phyloP scores from a whole-genome alignment of 305 asterid species.

The Stenogyne calaminthoides region DNA sequence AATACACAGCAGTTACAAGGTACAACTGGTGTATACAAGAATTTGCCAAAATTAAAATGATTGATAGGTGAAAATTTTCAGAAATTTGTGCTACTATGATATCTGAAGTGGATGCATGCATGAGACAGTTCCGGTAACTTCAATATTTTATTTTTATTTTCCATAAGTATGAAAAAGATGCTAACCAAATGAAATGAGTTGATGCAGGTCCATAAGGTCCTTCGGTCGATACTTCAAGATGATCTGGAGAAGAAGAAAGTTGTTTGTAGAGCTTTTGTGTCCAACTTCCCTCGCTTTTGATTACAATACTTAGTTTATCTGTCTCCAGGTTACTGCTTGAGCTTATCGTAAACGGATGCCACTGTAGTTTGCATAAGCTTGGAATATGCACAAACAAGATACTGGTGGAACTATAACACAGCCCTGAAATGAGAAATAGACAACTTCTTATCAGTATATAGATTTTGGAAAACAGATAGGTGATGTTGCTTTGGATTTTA shows the following conservation, averaged over 20 bases:
- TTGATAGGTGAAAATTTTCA: background rate
- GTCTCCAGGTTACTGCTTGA: slow-evolving; percentile 71
- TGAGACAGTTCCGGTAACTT: background rate
- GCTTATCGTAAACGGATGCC: slow-evolving; percentile 86
- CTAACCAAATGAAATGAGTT: slow-evolving; percentile 45
- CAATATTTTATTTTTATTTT: background rate
- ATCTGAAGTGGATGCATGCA: background rate
- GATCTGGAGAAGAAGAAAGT: slow-evolving; percentile 43
- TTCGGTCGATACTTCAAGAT: slow-evolving; percentile 55
- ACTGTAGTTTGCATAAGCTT: slow-evolving; percentile 70
- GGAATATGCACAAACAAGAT: slow-evolving; percentile 69
- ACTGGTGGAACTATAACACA: slow-evolving; percentile 60
- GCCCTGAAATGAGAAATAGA: slow-evolving; percentile 34
- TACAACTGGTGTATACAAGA: no score
- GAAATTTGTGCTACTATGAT: background rate
- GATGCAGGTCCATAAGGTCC: slow-evolving; percentile 73
- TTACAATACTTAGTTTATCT: slow-evolving; percentile 58
- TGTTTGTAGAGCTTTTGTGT: slow-evolving; percentile 51
- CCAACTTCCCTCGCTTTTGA: slow-evolving; percentile 81
- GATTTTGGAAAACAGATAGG: background rate
- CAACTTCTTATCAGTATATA: background rate
- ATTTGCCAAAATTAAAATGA: no score
- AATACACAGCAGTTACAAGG: no score
- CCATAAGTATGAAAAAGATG: background rate
- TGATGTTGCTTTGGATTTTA: no score